phyloP scores from a whole-genome alignment of 257 asterid genomes.

The Catharanthus roseus region DNA sequence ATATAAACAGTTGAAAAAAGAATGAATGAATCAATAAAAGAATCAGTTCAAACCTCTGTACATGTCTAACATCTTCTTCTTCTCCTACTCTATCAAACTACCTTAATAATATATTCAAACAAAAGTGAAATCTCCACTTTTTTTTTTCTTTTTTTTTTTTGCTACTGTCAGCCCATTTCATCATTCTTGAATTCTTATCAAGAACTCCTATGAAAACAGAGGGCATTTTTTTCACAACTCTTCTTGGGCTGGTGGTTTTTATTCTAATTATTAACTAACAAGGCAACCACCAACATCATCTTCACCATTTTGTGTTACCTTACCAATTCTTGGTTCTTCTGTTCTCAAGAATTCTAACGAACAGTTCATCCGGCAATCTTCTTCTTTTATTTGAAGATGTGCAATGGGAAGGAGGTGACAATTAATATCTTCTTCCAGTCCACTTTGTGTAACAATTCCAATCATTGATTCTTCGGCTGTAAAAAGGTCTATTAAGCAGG shows the following conservation, averaged over 20 bases:
- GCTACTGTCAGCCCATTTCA: slow-evolving; percentile 8
- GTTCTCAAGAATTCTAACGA: slow-evolving; percentile 32
- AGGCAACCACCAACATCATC: slow-evolving; percentile 43
- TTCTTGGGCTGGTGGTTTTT: slow-evolving; percentile 13
- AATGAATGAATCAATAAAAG: slow-evolving; percentile 24
- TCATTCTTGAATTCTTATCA: slow-evolving; percentile 11
- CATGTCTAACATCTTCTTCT: neutral
- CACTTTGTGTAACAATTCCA: slow-evolving; percentile 1
- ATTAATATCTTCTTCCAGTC: neutral
- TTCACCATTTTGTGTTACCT: slow-evolving; percentile 33
- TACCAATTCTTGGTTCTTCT: slow-evolving; percentile 31
- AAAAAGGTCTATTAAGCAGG: slow-evolving; percentile 2
- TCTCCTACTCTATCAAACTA: slow-evolving; percentile 13
- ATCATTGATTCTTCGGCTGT: slow-evolving; percentile 17
- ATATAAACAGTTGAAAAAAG: neutral
- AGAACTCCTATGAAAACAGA: neutral
- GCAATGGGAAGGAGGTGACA: neutral
- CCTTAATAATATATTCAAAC: slow-evolving; percentile 14
- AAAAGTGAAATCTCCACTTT: slow-evolving; percentile 6
- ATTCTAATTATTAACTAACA: slow-evolving; percentile 27
- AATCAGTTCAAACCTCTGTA: slow-evolving; percentile 20
- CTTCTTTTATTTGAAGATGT: slow-evolving; percentile 27
- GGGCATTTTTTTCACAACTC: neutral
- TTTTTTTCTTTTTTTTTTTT: neutral
- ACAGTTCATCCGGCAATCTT: slow-evolving; percentile 19